These are phyloP conservation scores for Curvularia sp. DNA, from an alignment of 2,329 filamentous ascomycete genomes.

Conservation along the genomic window DNA sequence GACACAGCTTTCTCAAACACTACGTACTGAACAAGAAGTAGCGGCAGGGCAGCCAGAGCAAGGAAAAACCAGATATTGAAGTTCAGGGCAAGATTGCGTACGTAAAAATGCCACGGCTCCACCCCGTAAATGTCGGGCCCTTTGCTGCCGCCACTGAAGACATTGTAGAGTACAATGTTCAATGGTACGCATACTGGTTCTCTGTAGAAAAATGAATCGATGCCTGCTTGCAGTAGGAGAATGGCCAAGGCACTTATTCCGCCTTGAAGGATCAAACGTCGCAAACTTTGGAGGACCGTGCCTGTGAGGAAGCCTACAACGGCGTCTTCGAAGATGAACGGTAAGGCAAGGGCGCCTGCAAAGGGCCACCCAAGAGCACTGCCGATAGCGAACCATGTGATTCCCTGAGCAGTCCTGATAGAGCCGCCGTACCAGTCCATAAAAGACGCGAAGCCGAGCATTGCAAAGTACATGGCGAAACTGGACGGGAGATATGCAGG, in stretches of 20 bases:
- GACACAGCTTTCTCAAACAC: conserved; percentile 67
- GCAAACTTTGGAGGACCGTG: conserved; percentile 66
- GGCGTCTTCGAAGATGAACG: conserved; percentile 81
- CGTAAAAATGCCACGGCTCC: conserved; percentile 96
- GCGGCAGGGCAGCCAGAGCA: conserved; percentile 74
- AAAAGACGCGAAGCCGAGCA: conserved; percentile 86
- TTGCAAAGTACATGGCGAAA: conserved; percentile 94
- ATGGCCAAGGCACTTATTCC: conserved; percentile 69
- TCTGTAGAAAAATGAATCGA: conserved; percentile 87
- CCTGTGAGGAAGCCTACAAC: conserved; percentile 62
- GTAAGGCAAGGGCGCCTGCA: conserved; percentile 78
- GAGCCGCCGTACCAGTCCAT: conserved; percentile 82
- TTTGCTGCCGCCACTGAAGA: conserved; percentile 78
- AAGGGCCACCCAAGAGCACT: conserved; percentile 95
- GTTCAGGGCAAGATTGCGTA: conserved; percentile 88
- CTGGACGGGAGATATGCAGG: conserved; percentile 88
- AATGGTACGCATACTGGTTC: conserved; percentile 79
- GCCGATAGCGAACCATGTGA: conserved; percentile 89
- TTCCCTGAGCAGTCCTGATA: conserved; percentile 79
- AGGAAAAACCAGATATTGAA: conserved; percentile 95
- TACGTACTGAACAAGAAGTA: conserved; percentile 76
- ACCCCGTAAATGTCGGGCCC: conserved; percentile 94
- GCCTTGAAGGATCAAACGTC: conserved; percentile 71
- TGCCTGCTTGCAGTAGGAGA: conserved; percentile 69
- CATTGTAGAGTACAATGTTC: conserved; percentile 96